phyloP scores from a whole-genome alignment of 179 eudicot species.

The Monotropa hypopitys region DNA sequence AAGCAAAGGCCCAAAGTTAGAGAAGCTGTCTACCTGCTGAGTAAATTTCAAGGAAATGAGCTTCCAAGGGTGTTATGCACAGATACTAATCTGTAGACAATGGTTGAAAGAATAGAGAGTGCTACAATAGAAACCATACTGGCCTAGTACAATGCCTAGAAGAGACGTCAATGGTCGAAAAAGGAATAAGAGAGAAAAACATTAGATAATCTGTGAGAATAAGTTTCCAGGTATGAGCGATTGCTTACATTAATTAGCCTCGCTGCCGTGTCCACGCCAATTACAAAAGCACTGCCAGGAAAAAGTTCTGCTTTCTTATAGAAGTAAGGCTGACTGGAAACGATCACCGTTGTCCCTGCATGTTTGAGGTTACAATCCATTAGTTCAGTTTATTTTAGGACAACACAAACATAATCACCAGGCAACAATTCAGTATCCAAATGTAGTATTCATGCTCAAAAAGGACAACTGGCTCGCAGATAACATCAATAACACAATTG shows the following conservation, averaged over 20 bases:
- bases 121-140: not conserved
- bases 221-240: not conserved
- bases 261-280: slow-evolving; percentile 79
- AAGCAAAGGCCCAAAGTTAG: not conserved
- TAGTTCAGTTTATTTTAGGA: not conserved
- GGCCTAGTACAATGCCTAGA: not conserved
- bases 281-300: slow-evolving; percentile 92
- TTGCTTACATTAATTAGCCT: slow-evolving; percentile 77
- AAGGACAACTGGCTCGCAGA: not conserved
- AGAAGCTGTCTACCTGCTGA: not conserved
- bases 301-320: slow-evolving; percentile 92
- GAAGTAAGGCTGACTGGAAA: slow-evolving; percentile 87
- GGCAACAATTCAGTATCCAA: not conserved
- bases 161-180: not conserved
- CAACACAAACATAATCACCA: not conserved
- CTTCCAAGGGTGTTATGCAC: not conserved
- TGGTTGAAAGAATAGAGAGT: not conserved
- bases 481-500: not conserved
- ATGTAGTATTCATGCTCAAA: not conserved
- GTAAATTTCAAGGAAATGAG: not conserved
- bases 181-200: not conserved
- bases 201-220: not conserved
- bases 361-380: slow-evolving; percentile 11
- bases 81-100: not conserved
- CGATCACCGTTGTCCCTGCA: slow-evolving; percentile 74